Base-by-base conservation (phyloP, 306 rosid genomes). In the Comarum palustre region DNA sequence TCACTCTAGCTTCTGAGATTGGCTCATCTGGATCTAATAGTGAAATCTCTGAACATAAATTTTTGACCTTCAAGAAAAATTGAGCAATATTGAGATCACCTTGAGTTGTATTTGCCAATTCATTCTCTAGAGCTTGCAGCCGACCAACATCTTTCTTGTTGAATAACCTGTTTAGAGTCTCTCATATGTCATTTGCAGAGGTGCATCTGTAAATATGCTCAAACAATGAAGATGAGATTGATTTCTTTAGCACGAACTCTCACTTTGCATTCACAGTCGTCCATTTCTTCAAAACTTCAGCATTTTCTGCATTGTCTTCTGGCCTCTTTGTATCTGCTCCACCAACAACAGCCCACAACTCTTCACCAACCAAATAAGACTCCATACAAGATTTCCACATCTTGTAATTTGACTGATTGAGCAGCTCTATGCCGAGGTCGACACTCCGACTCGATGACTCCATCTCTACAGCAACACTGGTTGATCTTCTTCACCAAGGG, bases 61-160 rank as follows among this genome's bases (percentile, higher is more conserved):
- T 75, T 10, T 74, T 74, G 2, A 54, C 8, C n/a, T 34, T 34
- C 4, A 61, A 6, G 2, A 79, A 79, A 11, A 73, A 79, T 66
- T 73, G 17, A 20, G 47, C 38, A 48, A 73, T 59, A 1, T 58
- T 58, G 4, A 73, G 19, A n/a, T 17, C 15, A 25, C 64, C 48
- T 34, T 70, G 64, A 0, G 4, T 38, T 14, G 42, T 2, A 57
- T 46, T 52, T 15, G 66, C 72, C 1, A 77, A 13, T 14, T 60
- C 12, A 36, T 51, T 77, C 57, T 71, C 72, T 20, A 77, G 4
- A 2, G 39, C 14, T n/a, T 71, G 66, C 16, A 68, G 5, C 0
- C 5, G 45, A 29, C 50, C 31, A 29, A 29, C 2, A n/a, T 57
- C 39, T 34, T 57, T 75, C 27, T 75, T 43, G 12, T 43, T 68